Percentiles rank a stretch among this genome's conserved stretches.
Conservation (phyloP, 495 filamentous ascomycete genomes). For the Ascodesmis nigricans region DNA sequence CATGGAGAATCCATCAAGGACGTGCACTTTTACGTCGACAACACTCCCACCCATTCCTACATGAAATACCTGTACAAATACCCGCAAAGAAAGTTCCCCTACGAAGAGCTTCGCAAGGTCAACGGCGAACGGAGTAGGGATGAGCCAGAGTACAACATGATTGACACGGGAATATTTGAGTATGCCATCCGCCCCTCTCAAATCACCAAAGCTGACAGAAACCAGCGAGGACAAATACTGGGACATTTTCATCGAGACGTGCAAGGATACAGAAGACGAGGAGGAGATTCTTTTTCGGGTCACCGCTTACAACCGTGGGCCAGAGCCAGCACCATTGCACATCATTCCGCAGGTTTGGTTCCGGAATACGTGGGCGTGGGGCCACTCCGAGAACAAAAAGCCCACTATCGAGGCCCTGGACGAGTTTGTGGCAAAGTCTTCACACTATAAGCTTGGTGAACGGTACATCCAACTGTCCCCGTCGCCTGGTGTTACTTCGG, state of each 20-base stretch:
- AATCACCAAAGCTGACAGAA: not conserved
- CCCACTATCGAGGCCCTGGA: slow-evolving; percentile 44
- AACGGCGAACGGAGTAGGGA: slow-evolving; percentile 51
- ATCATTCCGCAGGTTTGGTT: slow-evolving; percentile 94
- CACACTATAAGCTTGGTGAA: slow-evolving; percentile 56
- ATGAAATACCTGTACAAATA: slow-evolving; percentile 99
- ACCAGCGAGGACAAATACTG: slow-evolving; percentile 62
- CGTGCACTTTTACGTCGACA: slow-evolving; percentile 86
- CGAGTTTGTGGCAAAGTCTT: slow-evolving; percentile 45
- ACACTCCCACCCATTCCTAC: slow-evolving; percentile 82
- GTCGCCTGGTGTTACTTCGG: slow-evolving; percentile 58
- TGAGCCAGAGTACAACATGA: slow-evolving; percentile 74
- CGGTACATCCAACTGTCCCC: slow-evolving; percentile 71
- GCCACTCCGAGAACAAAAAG: slow-evolving; percentile 43
- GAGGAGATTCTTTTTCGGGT: slow-evolving; percentile 86
- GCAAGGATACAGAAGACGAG: slow-evolving; percentile 71
- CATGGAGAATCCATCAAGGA: slow-evolving; percentile 95
- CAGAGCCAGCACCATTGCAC: slow-evolving; percentile 72
- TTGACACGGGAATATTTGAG: slow-evolving; percentile 77
- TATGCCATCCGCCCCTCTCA: slow-evolving; percentile 4
- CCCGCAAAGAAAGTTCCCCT: slow-evolving; percentile 76
- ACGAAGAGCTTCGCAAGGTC: slow-evolving; percentile 62
- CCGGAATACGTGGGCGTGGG: slow-evolving; percentile 91
- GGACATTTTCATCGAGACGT: slow-evolving; percentile 92
- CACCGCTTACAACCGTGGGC: slow-evolving; percentile 86